Evolutionary conservation across 2,329 filamentous ascomycete genomes (phyloP).

Genomic region (Aspergillus costaricaensis): DNA sequence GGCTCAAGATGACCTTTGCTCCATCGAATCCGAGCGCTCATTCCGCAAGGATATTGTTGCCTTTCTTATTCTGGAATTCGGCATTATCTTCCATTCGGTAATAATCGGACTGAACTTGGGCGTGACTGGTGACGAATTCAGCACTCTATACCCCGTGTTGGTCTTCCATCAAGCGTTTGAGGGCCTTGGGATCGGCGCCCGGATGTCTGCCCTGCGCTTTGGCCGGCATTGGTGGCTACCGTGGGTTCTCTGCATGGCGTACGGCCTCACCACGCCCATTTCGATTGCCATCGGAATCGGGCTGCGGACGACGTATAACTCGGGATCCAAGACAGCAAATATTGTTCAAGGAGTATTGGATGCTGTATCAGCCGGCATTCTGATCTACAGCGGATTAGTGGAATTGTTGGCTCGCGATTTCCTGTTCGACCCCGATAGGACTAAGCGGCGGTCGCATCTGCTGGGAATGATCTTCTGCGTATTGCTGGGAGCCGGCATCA

Average conservation of each 20-base stretch:
- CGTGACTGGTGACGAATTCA: constrained; percentile 58
- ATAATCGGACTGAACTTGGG: constrained; percentile 65
- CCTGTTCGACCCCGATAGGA: constrained; percentile 51
- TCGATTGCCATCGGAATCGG: constrained; percentile 53
- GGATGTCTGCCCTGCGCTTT: constrained; percentile 59
- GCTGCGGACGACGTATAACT: constrained; percentile 47
- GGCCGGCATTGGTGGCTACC: constrained; percentile 49
- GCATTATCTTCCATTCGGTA: constrained; percentile 64
- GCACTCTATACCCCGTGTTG: constrained; percentile 59
- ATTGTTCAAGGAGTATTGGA: constrained; percentile 52
- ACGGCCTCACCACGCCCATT: constrained; percentile 56
- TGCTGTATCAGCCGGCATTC: constrained; percentile 51
- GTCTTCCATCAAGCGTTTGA: constrained; percentile 67
- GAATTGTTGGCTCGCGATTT: constrained; percentile 55
- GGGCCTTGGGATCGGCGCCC: constrained; percentile 62
- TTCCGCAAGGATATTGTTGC: constrained; percentile 41
- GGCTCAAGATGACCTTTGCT: constrained; percentile 6
- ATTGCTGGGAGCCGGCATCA: constrained; percentile 47
- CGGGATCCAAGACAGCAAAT: constrained; percentile 45
- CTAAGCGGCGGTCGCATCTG: constrained; percentile 40
- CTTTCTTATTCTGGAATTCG: constrained; percentile 56
- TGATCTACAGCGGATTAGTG: constrained; percentile 54
- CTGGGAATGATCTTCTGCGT: constrained; percentile 46
- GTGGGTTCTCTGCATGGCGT: constrained; percentile 52
- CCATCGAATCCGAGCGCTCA: constrained; percentile 27